These are phyloP conservation scores for Aspergillus carbonarius DNA, from an alignment of 2,329 filamentous ascomycete genomes.

Conservation along the genomic window DNA sequence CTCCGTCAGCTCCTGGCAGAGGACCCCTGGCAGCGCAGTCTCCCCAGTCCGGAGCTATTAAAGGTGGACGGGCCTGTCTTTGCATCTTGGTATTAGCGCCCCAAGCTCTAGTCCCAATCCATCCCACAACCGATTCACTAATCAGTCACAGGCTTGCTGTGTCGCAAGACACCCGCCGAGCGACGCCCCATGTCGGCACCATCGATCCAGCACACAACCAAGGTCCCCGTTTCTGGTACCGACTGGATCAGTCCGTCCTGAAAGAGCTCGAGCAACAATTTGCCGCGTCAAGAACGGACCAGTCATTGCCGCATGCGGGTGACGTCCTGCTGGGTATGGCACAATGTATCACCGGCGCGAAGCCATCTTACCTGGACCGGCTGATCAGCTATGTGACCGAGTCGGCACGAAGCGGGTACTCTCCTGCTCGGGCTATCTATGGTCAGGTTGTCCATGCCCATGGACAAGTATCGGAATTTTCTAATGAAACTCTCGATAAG, in stretches of 20 bases:
- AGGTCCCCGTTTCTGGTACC: conserved; percentile 29
- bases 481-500: conserved; percentile 15
- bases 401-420: conserved; percentile 20
- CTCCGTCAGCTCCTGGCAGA: conserved; percentile 20
- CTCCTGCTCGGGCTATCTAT: conserved; percentile 28
- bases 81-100: conserved; percentile 26
- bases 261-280: conserved; percentile 27
- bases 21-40: conserved; percentile 22
- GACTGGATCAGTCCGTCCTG: conserved; percentile 23
- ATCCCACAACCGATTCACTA: too few species aligned
- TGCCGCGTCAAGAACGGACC: conserved; percentile 13
- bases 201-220: conserved; percentile 29
- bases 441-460: conserved; percentile 27
- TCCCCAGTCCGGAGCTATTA: conserved; percentile 21
- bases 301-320: conserved; percentile 15
- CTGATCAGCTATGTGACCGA: conserved; percentile 24
- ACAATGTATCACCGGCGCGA: conserved; percentile 25
- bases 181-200: conserved; percentile 16
- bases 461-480: conserved; percentile 17
- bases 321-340: conserved; percentile 29
- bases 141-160: conserved; percentile 19
- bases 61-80: conserved; percentile 19
- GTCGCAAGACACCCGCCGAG: conserved; percentile 14
- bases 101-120: too few species aligned
- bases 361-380: conserved; percentile 23